Base-by-base conservation (phyloP, 305 asterid genomes). In the Stenogyne calaminthoides region DNA sequence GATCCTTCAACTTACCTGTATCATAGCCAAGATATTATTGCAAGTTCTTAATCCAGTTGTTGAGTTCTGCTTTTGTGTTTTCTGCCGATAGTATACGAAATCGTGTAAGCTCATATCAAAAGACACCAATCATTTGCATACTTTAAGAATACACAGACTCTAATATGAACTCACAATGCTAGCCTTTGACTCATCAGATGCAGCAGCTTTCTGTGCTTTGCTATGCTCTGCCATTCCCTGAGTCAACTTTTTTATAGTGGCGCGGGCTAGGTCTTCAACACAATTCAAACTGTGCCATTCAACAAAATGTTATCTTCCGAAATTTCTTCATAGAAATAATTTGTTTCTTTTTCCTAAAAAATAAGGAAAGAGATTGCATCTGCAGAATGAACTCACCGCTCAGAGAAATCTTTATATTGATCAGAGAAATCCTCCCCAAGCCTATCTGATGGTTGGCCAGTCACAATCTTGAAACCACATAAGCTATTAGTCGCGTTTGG, bases 381-480 rank as follows among this genome's bases (percentile, higher is more conserved):
- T 37, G 40, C 42, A 71, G 49, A 69, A 71, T 70, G 72, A 83
- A 80, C 67, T 82, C 64, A 90, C 99, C 99, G 84, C 81, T 90
- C 99, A 1, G 85, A 82, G 79, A 94, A 86, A 75, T 90, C 98
- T 84, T 85, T 92, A 76, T 85, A 81, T 65, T 80, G 83, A 49
- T 86, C 95, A 3, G 99, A 88, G 85, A 94, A 94, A 86, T 94
- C 99, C 88, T 91, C 99, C 76, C 99, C 99, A 60, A 94, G 96
- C 86, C 97, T 86, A 83, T 94, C 99, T 52, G 99, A 94, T 9
- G 99, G 99, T 81, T 94, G 99, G 46, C 99, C 99, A 76, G 99
- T 94, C 83, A 94, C 99, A 76, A 94, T 90, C 77, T 92, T 94
- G 96, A 87, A 92, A 68, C 98, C 99, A 67, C 99, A 94, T 70